Percentiles rank a stretch among this genome's conserved stretches.
phyloP scores from a whole-genome alignment of 2,329 filamentous ascomycete genomes.

The Cladosporium sp. region DNA sequence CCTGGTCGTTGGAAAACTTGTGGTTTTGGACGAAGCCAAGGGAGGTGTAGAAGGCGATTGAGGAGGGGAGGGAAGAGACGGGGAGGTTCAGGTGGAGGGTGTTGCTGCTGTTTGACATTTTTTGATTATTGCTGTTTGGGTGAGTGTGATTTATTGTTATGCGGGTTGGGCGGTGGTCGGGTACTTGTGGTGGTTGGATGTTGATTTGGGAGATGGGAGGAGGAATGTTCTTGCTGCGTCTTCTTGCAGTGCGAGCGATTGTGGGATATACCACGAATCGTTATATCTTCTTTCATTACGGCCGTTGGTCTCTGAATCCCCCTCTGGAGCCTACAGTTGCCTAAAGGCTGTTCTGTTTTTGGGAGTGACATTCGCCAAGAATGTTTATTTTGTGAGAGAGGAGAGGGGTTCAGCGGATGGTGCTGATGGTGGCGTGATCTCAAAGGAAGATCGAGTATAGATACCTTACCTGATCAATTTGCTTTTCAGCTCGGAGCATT shows the following conservation, averaged over 20 bases:
- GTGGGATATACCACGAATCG: too few species aligned
- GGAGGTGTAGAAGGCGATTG: neutral
- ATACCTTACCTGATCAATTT: too few species aligned
- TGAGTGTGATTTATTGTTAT: too few species aligned
- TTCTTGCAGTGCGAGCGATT: too few species aligned
- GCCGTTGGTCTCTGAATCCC: neutral
- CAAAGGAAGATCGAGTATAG: too few species aligned
- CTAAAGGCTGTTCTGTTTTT: neutral
- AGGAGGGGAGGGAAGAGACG: neutral
- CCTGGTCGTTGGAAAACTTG: neutral
- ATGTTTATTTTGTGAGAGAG: too few species aligned
- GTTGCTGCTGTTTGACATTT: neutral
- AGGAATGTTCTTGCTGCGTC: too few species aligned
- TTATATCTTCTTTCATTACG: neutral
- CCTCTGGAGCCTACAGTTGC: neutral
- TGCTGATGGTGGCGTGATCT: neutral
- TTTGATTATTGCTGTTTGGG: too few species aligned
- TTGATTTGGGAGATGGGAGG: neutral
- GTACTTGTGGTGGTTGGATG: neutral
- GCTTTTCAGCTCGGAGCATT: too few species aligned
- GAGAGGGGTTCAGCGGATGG: neutral
- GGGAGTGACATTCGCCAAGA: neutral
- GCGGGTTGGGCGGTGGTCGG: neutral
- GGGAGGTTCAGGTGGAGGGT: neutral
- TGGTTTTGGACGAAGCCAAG: neutral